Base-by-base conservation (phyloP, 768 basidiomycete species). In the Auricularia heimuer region DNA sequence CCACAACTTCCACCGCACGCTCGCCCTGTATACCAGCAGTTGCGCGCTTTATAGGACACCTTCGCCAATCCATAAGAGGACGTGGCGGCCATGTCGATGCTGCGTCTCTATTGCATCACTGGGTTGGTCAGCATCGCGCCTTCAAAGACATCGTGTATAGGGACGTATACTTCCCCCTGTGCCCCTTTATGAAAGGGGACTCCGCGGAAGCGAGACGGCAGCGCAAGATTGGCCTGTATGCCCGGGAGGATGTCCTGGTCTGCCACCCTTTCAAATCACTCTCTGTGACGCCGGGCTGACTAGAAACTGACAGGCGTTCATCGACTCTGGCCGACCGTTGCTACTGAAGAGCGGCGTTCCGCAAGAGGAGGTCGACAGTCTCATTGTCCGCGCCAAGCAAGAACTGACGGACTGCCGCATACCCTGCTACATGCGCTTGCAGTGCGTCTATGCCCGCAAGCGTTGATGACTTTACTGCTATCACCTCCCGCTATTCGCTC, bases 51-150 rank as follows among this genome's bases (percentile, higher is more conserved):
- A 79, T 89, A 77, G 75, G 80, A 16, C 80, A 83, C 64, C 74
- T 80, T n/a, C 74, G 78, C 47, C 71, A 77, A 34, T 87, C 88
- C 34, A 82, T 85, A 35, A 77, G 74, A 65, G 75, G 77, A 54
- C 79, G 80, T 24, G 89, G 89, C 12, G 89, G 87, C 16, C 78
- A 81, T 64, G 78, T 83, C 1, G 84, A 88, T 63, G 89, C 88
- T 14, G 83, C 87, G 0, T 73, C 75, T 51, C 79, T 85, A 69
- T 64, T 90, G 3, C 71, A 79, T 54, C 74, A 75, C 35, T 90
- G 87, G 87, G 71, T 87, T 29, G 68, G 71, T 21, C 74, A 77
- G 39, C 81, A 89, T 68, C 78, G 80, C 3, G 74, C 77, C 6
- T 87, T 88, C 62, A 86, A 88, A 70, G 79, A 85, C 54, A 78